Evolutionary conservation across 495 filamentous ascomycete species (phyloP).

Genomic region (Copromyces sp.): DNA sequence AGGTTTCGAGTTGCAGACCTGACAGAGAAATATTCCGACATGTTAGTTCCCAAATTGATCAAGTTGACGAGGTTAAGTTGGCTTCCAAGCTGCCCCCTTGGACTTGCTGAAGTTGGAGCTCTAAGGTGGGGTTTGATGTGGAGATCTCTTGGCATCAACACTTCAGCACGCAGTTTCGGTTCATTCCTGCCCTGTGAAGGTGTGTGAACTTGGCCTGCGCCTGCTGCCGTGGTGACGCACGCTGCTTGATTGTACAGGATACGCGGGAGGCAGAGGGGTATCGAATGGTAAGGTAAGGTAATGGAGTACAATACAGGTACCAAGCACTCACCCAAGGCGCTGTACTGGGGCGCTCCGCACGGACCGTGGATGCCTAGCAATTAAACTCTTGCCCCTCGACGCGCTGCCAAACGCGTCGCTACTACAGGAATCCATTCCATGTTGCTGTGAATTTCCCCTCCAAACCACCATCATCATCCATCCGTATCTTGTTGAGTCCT

Average conservation of each 20-base stretch:
- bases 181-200: neutral
- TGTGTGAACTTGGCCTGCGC: neutral
- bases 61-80: neutral
- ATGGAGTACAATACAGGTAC: neutral
- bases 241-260: neutral
- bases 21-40: neutral
- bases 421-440: neutral
- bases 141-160: neutral
- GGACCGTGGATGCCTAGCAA: slow-evolving; percentile 11
- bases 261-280: neutral
- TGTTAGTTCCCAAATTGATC: neutral
- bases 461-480: slow-evolving; percentile 2
- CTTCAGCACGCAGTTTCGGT: neutral
- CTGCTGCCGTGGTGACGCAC: too few species aligned
- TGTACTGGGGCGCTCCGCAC: neutral
- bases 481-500: neutral
- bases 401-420: slow-evolving; percentile 6
- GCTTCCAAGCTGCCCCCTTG: neutral
- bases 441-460: neutral
- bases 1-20: neutral
- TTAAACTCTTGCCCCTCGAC: slow-evolving; percentile 21
- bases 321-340: neutral
- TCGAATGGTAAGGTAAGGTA: neutral
- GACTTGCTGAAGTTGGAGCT: neutral
- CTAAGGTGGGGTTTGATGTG: neutral